Evolutionary conservation across 1,139 yeast genomes (phyloP), one percentile per base, ranked within the genome.

Genomic region (Taphrina wiesneri): DNA sequence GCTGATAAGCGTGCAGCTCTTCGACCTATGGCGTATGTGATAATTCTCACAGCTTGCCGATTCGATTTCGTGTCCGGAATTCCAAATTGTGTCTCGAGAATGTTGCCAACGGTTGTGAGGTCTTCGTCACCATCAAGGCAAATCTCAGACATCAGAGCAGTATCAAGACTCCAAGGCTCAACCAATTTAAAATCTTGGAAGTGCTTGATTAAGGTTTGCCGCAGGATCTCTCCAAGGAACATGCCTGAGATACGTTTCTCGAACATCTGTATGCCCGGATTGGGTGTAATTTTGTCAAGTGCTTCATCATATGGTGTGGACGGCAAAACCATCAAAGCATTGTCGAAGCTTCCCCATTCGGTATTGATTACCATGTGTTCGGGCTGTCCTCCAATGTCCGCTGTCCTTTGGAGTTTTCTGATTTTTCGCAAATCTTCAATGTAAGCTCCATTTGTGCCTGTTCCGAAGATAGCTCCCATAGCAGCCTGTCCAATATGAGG

Each of bases 301-400:
- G 78, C 80, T 56, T 77, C 76, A 77, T 92, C 98, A 75, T 85
- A 91, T 69, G 84, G 83, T 3, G 96, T 89, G 62, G 79, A 81
- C 67, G 97, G 97, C 71, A 91, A 80, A 54, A 85, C 79, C 71
- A 84, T 79, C 67, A 90, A 80, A 30, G 84, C 85, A 73, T 91
- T 91, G 77, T 92, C 98, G 74, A 91, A 92, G 52, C 96, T 89
- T 69, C 98, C 98, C 97, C 98, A 92, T 78, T 92, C 98, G 51
- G 97, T 91, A 79, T 92, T 92, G 73, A 92, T 82, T 67, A 90
- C 88, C 97, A 92, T 92, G 23, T 56, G 54, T 4, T 56, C 36
- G 7, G 60, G 45, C 11, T 62, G 30, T 15, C 56, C 62, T 21
- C 13, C 26, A 68, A 89, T 86, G 1, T 80, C 79, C 28, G 39